Evolutionary conservation across 345 rosid species (phyloP).

Genomic region (Arabidopsis arenosa): DNA sequence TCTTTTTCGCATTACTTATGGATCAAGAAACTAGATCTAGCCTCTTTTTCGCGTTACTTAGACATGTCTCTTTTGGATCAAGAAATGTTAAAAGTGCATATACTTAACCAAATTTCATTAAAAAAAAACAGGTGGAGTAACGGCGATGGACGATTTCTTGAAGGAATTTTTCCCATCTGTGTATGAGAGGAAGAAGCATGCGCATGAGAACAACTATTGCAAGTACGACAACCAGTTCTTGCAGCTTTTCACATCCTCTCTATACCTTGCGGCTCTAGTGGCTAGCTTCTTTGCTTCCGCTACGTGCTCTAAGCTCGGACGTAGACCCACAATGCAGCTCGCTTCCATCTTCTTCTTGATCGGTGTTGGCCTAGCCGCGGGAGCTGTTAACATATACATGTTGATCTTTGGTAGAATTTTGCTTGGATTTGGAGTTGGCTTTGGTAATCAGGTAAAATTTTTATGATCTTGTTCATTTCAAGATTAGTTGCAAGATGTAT

Average conservation of each 20-base stretch:
- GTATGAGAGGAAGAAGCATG: slow-evolving; percentile 61
- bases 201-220: slow-evolving; percentile 72
- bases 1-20: not conserved
- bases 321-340: slow-evolving; percentile 75
- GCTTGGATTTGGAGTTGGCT: slow-evolving; percentile 76
- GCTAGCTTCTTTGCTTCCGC: slow-evolving; percentile 66
- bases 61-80: slow-evolving; percentile 2
- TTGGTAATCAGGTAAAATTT: slow-evolving; percentile 64
- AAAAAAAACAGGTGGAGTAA: slow-evolving; percentile 62
- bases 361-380: slow-evolving; percentile 58
- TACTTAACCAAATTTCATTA: not conserved
- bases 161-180: slow-evolving; percentile 62
- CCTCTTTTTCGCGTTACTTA: not conserved
- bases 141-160: slow-evolving; percentile 86
- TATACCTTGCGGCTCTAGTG: slow-evolving; percentile 71
- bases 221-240: slow-evolving; percentile 63
- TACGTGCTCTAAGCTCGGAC: slow-evolving; percentile 54
- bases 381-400: slow-evolving; percentile 52
- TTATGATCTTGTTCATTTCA: not conserved
- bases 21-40: not conserved
- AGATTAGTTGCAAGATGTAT: not conserved
- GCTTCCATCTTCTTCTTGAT: slow-evolving; percentile 68
- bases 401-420: slow-evolving; percentile 65
- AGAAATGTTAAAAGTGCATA: not conserved
- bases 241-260: slow-evolving; percentile 75